These are phyloP conservation scores for Ogataea henricii DNA, from an alignment of 805 yeast genomes.

Conservation along the genomic window DNA sequence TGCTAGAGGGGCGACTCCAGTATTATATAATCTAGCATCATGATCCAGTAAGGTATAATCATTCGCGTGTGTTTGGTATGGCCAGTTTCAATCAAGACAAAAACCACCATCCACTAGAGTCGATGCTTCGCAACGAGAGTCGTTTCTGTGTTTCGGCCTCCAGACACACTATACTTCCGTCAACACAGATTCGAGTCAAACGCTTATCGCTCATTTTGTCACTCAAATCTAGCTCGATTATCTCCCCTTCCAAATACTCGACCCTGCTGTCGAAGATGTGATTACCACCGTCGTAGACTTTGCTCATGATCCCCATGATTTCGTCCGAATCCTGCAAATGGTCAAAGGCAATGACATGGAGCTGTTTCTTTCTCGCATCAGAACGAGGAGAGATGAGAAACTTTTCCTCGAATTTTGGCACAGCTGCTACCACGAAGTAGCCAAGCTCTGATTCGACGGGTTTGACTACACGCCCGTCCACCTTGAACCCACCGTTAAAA, in stretches of 20 bases:
- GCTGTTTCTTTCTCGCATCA: slow-evolving; percentile 39
- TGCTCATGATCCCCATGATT: slow-evolving; percentile 55
- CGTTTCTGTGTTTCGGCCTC: slow-evolving; percentile 7
- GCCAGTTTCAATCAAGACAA: slow-evolving; percentile 4
- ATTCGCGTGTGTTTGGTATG: too few relatives aligned
- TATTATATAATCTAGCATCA: too few relatives aligned
- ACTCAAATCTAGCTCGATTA: slow-evolving; percentile 20
- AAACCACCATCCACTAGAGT: slow-evolving; percentile 3
- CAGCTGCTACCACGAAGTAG: slow-evolving; percentile 59
- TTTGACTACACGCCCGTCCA: slow-evolving; percentile 13
- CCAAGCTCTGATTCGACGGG: slow-evolving; percentile 46
- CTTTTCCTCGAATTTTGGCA: slow-evolving; percentile 57
- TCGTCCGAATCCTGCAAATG: slow-evolving; percentile 33
- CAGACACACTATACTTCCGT: slow-evolving; percentile 53
- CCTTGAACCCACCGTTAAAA: slow-evolving; percentile 45
- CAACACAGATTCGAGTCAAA: slow-evolving; percentile 62
- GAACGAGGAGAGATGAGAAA: slow-evolving; percentile 67
- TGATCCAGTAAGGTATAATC: too few relatives aligned
- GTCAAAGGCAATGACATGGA: slow-evolving; percentile 51
- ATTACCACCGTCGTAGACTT: slow-evolving; percentile 57
- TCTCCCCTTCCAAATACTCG: slow-evolving; percentile 37
- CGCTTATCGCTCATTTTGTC: slow-evolving; percentile 34
- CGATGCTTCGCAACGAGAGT: slow-evolving; percentile 8
- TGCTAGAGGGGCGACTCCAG: too few relatives aligned
- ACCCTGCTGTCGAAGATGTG: slow-evolving; percentile 56